Evolutionary conservation across 192 early-diverging fungal genomes (phyloP).

Genomic region (Spizellomyces sp.): DNA sequence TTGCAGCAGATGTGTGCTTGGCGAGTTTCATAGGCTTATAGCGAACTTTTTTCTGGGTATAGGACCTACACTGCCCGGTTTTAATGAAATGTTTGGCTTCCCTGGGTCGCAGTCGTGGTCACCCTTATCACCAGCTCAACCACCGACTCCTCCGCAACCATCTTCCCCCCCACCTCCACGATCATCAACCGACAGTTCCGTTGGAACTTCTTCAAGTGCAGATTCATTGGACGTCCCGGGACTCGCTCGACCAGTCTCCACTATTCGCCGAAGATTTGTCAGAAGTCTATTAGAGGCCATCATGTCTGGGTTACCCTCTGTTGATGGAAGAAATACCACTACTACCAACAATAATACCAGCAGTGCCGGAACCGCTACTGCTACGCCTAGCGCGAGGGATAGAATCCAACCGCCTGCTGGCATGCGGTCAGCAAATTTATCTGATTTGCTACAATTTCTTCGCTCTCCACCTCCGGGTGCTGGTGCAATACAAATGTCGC

Average conservation of each 20-base stretch:
- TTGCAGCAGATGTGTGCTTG: background rate
- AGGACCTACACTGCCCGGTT: background rate
- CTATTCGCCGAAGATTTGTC: constrained; percentile 3
- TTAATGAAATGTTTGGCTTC: background rate
- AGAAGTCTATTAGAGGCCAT: constrained; percentile 18
- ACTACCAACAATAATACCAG: background rate
- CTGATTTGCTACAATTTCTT: constrained; percentile 7
- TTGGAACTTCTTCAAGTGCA: too few species aligned
- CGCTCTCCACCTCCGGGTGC: background rate
- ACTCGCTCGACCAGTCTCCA: background rate
- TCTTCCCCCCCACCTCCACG: background rate
- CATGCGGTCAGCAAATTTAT: background rate
- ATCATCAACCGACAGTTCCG: background rate
- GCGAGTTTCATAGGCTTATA: background rate
- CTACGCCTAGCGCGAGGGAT: background rate
- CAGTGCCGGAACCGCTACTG: background rate
- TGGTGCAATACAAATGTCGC: background rate
- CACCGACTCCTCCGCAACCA: background rate
- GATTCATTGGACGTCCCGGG: background rate
- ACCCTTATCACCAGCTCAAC: background rate
- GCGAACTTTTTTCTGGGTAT: constrained; percentile 2
- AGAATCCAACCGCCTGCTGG: background rate
- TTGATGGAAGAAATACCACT: constrained; percentile 2
- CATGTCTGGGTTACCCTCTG: background rate
- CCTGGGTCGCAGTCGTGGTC: background rate